Evolutionary conservation across 106 monocot genomes (phyloP), one percentile per base, ranked within the genome.

Genomic region (Cymbidium sinense): DNA sequence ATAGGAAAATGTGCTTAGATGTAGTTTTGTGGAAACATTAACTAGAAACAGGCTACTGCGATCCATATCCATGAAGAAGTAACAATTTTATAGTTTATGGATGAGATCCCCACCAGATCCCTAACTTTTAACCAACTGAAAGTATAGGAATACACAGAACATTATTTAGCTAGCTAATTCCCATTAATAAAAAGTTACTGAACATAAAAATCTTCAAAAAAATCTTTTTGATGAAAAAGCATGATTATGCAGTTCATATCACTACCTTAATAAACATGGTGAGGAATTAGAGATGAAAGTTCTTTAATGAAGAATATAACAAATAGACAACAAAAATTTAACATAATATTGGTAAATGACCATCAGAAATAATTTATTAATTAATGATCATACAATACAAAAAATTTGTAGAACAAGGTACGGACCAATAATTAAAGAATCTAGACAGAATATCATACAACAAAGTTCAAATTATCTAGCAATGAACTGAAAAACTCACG

Each of bases 401-500:
- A 67, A n/a, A 29, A 31, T 30, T 30, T 67, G 13, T 13, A 67
- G 33, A 67, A 33, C 9, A 31, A 29, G 1, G 17, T 33, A 67
- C 47, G 15, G 47, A 67, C 31, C 28, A 67, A 67, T 15, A 67
- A 31, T 30, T 33, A 67, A 67, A 31, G 10, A 69, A 69, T 29
- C 31, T 17, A 69, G 17, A 34, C 7, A 69, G 69, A 69, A 69
- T 34, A 69, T 69, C 34, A 69, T 69, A 69, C n/a, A n/a, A 36
- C 21, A 19, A 74, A 47, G 28, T 43, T 25, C 43, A 44, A 43
- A 74, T 35, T 43, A 27, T 37, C 12, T 11, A 43, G 44, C 1
- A 41, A 74, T 44, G 19, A 43, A 44, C 25, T 35, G 19, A 35
- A 11, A 91, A 11, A 91, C 92, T 89, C 78, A 96, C 96, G 65